Base-by-base conservation (phyloP, 345 rosid genomes). In the Firmiana major region DNA sequence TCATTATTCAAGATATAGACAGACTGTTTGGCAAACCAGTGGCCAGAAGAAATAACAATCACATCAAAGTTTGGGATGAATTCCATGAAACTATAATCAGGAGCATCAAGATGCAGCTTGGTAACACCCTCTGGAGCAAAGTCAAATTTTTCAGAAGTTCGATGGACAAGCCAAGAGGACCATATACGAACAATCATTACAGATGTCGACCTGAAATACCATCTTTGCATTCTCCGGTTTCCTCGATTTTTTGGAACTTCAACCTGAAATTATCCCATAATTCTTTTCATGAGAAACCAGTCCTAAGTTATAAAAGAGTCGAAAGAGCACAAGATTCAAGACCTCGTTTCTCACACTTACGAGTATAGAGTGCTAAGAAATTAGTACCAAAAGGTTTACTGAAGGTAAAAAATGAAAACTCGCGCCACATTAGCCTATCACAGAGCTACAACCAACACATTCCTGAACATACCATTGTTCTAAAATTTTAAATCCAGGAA, bases 1-100 rank as follows among this genome's bases (percentile, higher is more conserved):
- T 93, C 89, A 26, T 91, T 90, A 42, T 92, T 90, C 83, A 91
- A 83, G 66, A 96, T 63, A 81, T 96, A 96, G 71, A 83, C 97
- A 0, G 98, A 96, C 75, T 91, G 98, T 86, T 93, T 96, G 66
- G 98, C 97, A 76, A 93, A 96, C 98, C 99, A 96, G 84, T 96
- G 99, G 72, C 99, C 99, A 16, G 97, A 92, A 64, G 99, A 96
- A 71, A 93, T 86, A 66, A 96, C 91, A 40, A 90, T 83, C 78
- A 92, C 98, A 43, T 96, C 97, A 66, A 96, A 92, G 0, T 54
- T 78, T 12, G 90, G 91, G 77, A 93, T 82, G 63, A 77, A 80
- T 74, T 96, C 92, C 92, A 93, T 93, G 49, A 96, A 85, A 42
- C 76, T 81, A 70, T 90, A 84, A 57, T 93, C 97, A 0, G 97